phyloP scores from a whole-genome alignment of 208 protist genomes.

The Wallacemonas rigidus region DNA sequence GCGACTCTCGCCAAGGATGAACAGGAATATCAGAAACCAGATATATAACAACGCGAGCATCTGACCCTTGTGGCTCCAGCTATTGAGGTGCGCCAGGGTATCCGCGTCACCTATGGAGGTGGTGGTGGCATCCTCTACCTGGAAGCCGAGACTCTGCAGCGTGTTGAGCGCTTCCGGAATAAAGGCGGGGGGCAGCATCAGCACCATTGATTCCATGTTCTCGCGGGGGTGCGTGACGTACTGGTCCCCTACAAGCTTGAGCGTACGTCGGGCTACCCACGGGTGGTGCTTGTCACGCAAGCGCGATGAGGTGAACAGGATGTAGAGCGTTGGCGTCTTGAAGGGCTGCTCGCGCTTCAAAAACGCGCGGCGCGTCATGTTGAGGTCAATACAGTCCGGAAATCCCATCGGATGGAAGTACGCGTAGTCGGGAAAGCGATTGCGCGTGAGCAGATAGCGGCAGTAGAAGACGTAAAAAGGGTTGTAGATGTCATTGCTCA shows the following conservation, averaged over 20 bases:
- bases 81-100: conserved; percentile 54
- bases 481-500: conserved; percentile 88
- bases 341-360: conserved; percentile 79
- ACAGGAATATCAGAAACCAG: conserved; percentile 75
- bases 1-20: conserved; percentile 62
- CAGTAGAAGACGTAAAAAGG: conserved; percentile 80
- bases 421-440: conserved; percentile 65
- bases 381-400: conserved; percentile 79
- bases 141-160: conserved; percentile 74
- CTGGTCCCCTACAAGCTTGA: conserved; percentile 73
- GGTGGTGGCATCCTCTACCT: conserved; percentile 57
- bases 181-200: conserved; percentile 74
- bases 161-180: conserved; percentile 65
- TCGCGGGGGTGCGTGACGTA: conserved; percentile 81
- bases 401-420: conserved; percentile 89
- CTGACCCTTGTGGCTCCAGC: conserved; percentile 70
- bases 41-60: conserved; percentile 67
- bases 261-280: conserved; percentile 57
- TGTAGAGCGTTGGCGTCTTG: conserved; percentile 62
- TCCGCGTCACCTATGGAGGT: conserved; percentile 51
- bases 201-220: conserved; percentile 74
- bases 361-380: conserved; percentile 74
- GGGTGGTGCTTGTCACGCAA: conserved; percentile 68
- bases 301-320: conserved; percentile 63
- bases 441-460: conserved; percentile 54